phyloP scores from a whole-genome alignment of 306 rosid genomes.

The Pyrus bretschneideri region DNA sequence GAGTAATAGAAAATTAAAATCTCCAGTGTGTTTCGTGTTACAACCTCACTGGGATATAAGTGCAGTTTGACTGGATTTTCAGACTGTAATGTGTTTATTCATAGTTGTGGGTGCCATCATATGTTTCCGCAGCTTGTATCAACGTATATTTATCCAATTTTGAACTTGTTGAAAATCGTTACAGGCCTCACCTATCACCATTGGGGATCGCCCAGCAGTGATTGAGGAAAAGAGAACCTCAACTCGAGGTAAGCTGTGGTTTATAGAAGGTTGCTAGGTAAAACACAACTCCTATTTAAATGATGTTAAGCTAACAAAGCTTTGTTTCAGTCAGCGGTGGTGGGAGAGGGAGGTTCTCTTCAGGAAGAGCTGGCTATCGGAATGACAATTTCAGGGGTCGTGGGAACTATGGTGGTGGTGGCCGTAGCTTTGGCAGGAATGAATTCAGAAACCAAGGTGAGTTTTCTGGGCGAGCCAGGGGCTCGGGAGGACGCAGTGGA shows the following conservation, averaged over 20 bases:
- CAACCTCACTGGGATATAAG: background rate
- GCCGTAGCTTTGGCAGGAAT: constrained; percentile 69
- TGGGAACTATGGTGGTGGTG: constrained; percentile 65
- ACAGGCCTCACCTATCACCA: constrained; percentile 69
- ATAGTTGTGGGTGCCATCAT: background rate
- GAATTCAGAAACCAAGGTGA: constrained; percentile 92
- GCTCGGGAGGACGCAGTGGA: constrained; percentile 40
- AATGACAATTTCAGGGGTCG: constrained; percentile 64
- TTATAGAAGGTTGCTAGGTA: background rate
- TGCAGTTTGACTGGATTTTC: background rate
- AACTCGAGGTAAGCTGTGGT: constrained; percentile 61
- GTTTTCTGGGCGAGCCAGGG: constrained; percentile 54
- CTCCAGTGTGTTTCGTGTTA: background rate
- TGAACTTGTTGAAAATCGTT: constrained; percentile 19
- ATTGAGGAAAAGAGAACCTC: constrained; percentile 91
- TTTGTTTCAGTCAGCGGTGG: constrained; percentile 53
- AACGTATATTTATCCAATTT: background rate
- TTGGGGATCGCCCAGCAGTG: constrained; percentile 72
- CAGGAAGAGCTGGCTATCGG: constrained; percentile 77
- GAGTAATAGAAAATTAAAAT: background rate
- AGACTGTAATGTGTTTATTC: background rate
- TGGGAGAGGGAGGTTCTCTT: constrained; percentile 83
- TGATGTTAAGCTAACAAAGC: constrained; percentile 12
- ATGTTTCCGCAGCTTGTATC: background rate
- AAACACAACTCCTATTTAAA: background rate